Percentiles rank a stretch among this genome's conserved stretches.
Evolutionary conservation across 2,329 filamentous ascomycete species (phyloP).

Genomic region (Ophiostoma ips): DNA sequence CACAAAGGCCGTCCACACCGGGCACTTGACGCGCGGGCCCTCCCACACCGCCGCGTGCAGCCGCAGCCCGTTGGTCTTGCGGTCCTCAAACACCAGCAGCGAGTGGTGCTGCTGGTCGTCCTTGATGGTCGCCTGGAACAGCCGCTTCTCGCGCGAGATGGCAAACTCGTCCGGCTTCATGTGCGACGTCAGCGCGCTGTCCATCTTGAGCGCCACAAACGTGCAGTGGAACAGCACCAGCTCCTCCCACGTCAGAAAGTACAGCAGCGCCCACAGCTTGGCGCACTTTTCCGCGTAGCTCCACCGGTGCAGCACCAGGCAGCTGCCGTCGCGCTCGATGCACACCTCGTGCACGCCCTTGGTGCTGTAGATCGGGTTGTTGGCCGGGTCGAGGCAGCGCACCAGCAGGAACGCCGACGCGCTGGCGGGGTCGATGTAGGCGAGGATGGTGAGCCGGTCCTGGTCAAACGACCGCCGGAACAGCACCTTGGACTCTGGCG

Average conservation of each 20-base stretch:
- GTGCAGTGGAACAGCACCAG: slow-evolving; percentile 45
- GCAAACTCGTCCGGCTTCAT: slow-evolving; percentile 31
- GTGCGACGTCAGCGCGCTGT: slow-evolving; percentile 30
- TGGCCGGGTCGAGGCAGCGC: slow-evolving; percentile 26
- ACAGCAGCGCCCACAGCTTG: slow-evolving; percentile 41
- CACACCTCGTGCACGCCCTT: slow-evolving; percentile 41
- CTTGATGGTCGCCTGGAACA: slow-evolving; percentile 39
- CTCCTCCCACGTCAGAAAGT: slow-evolving; percentile 50
- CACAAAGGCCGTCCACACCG: slow-evolving; percentile 51
- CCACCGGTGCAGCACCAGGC: slow-evolving; percentile 39
- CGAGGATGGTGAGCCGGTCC: slow-evolving; percentile 38
- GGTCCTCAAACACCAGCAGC: slow-evolving; percentile 40
- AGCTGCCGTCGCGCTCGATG: slow-evolving; percentile 33
- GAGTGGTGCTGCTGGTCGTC: slow-evolving; percentile 41
- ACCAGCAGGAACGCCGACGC: slow-evolving; percentile 34
- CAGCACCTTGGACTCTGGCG: slow-evolving; percentile 34
- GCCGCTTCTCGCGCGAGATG: slow-evolving; percentile 32
- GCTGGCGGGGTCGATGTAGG: slow-evolving; percentile 31
- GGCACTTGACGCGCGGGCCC: slow-evolving; percentile 36
- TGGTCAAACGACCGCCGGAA: slow-evolving; percentile 46
- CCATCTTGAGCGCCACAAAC: slow-evolving; percentile 42
- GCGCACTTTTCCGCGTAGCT: slow-evolving; percentile 27
- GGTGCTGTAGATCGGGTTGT: slow-evolving; percentile 33
- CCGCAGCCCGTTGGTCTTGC: slow-evolving; percentile 31
- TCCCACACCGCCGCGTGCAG: slow-evolving; percentile 43